Percentiles rank a stretch among this genome's conserved stretches.
Conservation (phyloP, 306 rosid species). For the Lagenaria siceraria region DNA sequence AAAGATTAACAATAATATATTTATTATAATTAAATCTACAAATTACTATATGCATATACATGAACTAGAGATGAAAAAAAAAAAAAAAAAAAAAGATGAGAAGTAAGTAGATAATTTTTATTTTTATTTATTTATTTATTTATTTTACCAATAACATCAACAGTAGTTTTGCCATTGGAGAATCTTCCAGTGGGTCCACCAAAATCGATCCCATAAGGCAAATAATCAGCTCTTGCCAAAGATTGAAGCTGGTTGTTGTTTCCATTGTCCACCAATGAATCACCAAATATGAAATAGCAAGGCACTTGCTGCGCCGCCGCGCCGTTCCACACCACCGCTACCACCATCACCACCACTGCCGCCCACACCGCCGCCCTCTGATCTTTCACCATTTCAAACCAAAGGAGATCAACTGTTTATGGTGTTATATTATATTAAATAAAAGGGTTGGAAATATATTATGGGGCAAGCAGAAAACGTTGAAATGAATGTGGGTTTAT, state of each 20-base stretch:
- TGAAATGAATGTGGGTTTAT: neutral
- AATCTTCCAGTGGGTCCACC: slow-evolving; percentile 81
- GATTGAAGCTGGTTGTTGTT: slow-evolving; percentile 69
- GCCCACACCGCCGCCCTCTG: neutral
- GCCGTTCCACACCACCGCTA: slow-evolving; percentile 12
- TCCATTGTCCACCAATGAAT: slow-evolving; percentile 81
- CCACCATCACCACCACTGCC: slow-evolving; percentile 11
- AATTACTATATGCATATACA: too few relatives aligned
- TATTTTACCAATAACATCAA: slow-evolving; percentile 41
- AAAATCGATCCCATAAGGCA: slow-evolving; percentile 80
- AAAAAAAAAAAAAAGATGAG: too few relatives aligned
- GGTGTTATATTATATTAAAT: too few relatives aligned
- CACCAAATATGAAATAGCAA: slow-evolving; percentile 90
- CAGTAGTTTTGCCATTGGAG: slow-evolving; percentile 72
- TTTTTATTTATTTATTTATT: too few relatives aligned
- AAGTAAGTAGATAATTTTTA: too few relatives aligned
- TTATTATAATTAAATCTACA: too few relatives aligned
- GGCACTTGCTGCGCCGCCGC: slow-evolving; percentile 57
- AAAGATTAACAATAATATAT: too few relatives aligned
- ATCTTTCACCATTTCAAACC: neutral
- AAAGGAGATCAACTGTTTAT: neutral
- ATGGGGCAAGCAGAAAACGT: neutral
- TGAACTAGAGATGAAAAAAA: too few relatives aligned
- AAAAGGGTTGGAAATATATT: too few relatives aligned
- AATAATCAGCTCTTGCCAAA: slow-evolving; percentile 64